A percentile compares a stretch with the other conserved stretches of the same genome.
Evolutionary conservation across 768 basidiomycete species (phyloP).

Genomic region (Holtermanniella nyarrowii): DNA sequence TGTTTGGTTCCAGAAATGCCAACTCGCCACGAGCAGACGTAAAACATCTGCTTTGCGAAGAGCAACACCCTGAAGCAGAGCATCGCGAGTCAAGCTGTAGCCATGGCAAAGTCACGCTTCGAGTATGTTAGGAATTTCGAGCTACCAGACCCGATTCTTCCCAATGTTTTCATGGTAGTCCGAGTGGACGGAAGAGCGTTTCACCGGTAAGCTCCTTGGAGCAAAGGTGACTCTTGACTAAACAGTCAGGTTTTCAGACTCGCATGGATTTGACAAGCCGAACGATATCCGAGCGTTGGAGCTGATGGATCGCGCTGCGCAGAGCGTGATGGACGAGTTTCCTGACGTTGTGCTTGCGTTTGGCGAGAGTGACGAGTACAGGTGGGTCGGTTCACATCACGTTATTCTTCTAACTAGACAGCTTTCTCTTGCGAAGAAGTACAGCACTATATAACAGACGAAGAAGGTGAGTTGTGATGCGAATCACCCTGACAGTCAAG

Average conservation of each 20-base stretch:
- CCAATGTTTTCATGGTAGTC: conserved; percentile 70
- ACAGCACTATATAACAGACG: conserved; percentile 76
- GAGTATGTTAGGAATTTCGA: conserved; percentile 86
- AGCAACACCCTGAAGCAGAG: no score
- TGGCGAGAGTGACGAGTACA: conserved; percentile 96
- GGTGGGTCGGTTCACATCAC: conserved; percentile 45
- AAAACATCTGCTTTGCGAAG: no score
- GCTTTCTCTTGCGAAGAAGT: conserved; percentile 72
- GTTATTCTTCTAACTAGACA: conserved; percentile 36
- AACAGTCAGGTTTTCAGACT: conserved; percentile 76
- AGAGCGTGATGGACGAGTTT: conserved; percentile 66
- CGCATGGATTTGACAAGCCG: conserved; percentile 74
- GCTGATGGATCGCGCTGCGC: conserved; percentile 87
- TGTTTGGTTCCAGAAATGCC: no score
- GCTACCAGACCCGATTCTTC: conserved; percentile 73
- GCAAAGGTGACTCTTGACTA: conserved; percentile 2
- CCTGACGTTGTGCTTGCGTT: conserved; percentile 78
- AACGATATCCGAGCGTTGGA: conserved; percentile 78
- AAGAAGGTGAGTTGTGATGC: conserved; percentile 39
- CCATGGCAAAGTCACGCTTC: conserved; percentile 87
- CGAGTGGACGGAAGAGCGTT: conserved; percentile 90
- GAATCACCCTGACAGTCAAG: conserved; percentile 41
- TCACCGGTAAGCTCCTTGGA: conserved; percentile 55
- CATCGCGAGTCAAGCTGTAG: no score
- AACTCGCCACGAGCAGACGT: no score